A percentile compares a stretch with the other conserved stretches of the same genome.
Conservation (phyloP, 805 yeast genomes). For the Ogataea polymorpha region DNA sequence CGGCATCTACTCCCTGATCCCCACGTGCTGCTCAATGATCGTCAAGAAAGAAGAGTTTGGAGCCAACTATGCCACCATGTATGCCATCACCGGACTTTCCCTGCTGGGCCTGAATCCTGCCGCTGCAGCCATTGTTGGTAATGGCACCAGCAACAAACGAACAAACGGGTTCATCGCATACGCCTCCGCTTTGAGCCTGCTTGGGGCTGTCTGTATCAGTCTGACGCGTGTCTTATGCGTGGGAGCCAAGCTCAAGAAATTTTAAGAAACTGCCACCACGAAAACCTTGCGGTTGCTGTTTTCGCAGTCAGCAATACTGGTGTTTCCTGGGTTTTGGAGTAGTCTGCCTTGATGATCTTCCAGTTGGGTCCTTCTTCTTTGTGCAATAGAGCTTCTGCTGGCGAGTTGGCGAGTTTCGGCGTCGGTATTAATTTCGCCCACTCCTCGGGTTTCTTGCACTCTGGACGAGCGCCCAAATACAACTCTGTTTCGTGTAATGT, state of each 20-base stretch:
- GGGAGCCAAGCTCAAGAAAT: conserved; percentile 7
- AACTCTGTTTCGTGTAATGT: not conserved
- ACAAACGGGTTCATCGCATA: conserved; percentile 14
- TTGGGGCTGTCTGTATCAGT: conserved; percentile 5
- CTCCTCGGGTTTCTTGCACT: conserved; percentile 2
- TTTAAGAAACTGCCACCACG: conserved; percentile 2
- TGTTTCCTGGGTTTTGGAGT: not conserved
- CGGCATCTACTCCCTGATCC: conserved; percentile 53
- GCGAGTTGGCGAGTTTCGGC: not conserved
- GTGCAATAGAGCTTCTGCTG: conserved; percentile 1
- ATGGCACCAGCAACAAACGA: conserved; percentile 6
- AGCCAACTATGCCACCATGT: conserved; percentile 59
- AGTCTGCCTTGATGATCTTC: not conserved
- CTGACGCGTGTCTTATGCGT: conserved; percentile 5
- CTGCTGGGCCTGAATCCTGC: conserved; percentile 42
- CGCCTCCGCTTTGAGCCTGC: conserved; percentile 8
- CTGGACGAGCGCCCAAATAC: conserved; percentile 1
- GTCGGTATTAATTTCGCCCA: conserved; percentile 5
- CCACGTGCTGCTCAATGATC: conserved; percentile 58
- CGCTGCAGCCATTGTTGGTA: conserved; percentile 22
- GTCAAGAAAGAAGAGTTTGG: conserved; percentile 59
- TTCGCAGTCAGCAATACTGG: not conserved
- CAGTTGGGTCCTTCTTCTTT: conserved; percentile 4
- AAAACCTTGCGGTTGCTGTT: not conserved
- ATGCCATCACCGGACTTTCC: conserved; percentile 38